Base-by-base conservation (phyloP, 257 asterid genomes). In the Linderniella brevidens region DNA sequence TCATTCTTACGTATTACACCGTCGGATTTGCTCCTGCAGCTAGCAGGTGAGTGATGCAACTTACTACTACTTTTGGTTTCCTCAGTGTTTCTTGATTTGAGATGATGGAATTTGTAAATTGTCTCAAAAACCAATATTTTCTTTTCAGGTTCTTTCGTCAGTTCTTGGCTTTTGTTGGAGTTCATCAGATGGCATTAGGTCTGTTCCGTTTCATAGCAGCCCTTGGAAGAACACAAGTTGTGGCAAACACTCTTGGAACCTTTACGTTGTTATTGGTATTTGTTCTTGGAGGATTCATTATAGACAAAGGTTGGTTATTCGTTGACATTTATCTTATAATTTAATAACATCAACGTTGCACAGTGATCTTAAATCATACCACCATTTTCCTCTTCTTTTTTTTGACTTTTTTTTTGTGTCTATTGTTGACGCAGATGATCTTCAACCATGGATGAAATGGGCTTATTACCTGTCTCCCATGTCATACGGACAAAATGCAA, bases 371-470 rank as follows among this genome's bases (percentile, higher is more conserved):
- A n/a, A n/a, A n/a, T n/a, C n/a, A n/a, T 13, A 2, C 9, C 3
- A 9, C 15, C 3, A 39, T 39, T 10, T n/a, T 10, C 13, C 9
- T 47, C 20, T 11, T 41, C 44, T 57, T 60, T 69, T 74, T 10
- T 1, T 10, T n/a, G n/a, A n/a, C n/a, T n/a, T n/a, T n/a, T n/a
- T 3, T 13, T 39, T 9, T 39, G 15, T 2, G 32, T 25, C 6
- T 6, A 2, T 3, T 25, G 6, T 25, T 25, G 6, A 25, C n/a
- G n/a, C n/a, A 83, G 90, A 75, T 65, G 82, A 79, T 57, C 76
- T 79, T 52, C 74, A 69, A 52, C 85, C 86, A 46, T 79, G 92
- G 92, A 72, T 79, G 92, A 75, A 64, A 56, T 79, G 92, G 92
- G 78, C 74, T 3, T 76, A 80, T 49, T 76, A 71, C 56, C 64